Conservation (phyloP, 495 filamentous ascomycete species). For the Neurospora sp. region DNA sequence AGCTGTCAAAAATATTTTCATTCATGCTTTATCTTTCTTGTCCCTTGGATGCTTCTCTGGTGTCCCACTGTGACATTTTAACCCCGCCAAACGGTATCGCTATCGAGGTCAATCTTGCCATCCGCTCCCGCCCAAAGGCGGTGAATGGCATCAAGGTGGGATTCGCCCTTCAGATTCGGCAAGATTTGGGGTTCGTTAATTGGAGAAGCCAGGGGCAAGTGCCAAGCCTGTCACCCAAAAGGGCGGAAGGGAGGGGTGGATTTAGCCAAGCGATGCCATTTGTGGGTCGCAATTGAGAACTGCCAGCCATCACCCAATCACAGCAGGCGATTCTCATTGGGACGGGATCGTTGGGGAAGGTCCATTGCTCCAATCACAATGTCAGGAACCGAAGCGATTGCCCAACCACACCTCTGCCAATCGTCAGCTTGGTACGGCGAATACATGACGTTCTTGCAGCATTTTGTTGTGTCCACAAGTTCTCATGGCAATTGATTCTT, state of each 20-base stretch:
- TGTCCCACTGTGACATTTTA: background rate
- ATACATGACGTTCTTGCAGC: constrained; percentile 9
- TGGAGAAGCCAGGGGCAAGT: constrained; percentile 2
- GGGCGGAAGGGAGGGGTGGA: constrained; percentile 3
- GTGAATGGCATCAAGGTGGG: background rate
- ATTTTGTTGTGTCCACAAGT: background rate
- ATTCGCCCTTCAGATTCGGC: background rate
- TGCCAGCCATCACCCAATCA: background rate
- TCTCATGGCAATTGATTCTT: background rate
- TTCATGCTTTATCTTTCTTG: background rate
- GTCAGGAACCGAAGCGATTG: background rate
- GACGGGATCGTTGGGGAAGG: constrained; percentile 13
- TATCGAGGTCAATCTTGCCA: background rate
- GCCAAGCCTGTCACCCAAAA: background rate
- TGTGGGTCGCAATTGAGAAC: background rate
- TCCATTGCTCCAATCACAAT: constrained; percentile 6
- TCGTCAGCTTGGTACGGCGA: constrained; percentile 17
- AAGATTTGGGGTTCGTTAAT: constrained; percentile 1
- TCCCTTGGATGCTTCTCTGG: background rate
- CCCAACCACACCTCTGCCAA: constrained; percentile 4
- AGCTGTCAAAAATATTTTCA: background rate
- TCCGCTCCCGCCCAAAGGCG: background rate
- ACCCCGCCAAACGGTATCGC: constrained; percentile 1
- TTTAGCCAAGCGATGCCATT: constrained; percentile 14
- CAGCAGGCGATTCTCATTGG: background rate